phyloP scores from a whole-genome alignment of 2,329 filamentous ascomycete genomes.

The Ceratocystis cubensis region DNA sequence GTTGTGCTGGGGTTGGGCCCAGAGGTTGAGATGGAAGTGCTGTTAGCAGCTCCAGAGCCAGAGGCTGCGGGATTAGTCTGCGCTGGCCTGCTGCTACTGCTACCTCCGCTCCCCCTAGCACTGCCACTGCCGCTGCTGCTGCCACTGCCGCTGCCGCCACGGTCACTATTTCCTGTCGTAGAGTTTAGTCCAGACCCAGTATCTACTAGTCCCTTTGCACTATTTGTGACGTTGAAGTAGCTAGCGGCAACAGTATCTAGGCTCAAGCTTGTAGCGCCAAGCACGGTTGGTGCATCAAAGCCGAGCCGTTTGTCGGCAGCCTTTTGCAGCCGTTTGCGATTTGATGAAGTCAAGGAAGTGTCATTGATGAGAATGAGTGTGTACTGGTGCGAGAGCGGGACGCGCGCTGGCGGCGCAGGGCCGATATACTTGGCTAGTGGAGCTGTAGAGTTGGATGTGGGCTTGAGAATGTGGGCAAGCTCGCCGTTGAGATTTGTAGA shows the following conservation, averaged over 20 bases:
- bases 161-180: neutral
- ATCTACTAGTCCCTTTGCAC: constrained; percentile 20
- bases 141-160: constrained; percentile 5
- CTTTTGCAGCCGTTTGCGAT: constrained; percentile 25
- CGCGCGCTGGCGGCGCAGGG: constrained; percentile 30
- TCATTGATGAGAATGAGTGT: constrained; percentile 32
- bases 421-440: constrained; percentile 28
- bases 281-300: constrained; percentile 28
- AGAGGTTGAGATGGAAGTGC: constrained; percentile 1
- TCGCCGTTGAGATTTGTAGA: constrained; percentile 25
- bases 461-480: constrained; percentile 26
- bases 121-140: neutral
- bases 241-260: constrained; percentile 29
- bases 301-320: constrained; percentile 27
- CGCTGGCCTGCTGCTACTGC: neutral
- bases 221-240: constrained; percentile 32
- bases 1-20: constrained; percentile 1
- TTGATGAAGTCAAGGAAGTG: constrained; percentile 24
- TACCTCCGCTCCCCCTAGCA: neutral
- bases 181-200: neutral
- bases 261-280: constrained; percentile 27
- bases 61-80: neutral
- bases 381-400: constrained; percentile 32
- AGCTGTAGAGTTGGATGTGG: constrained; percentile 23
- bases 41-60: constrained; percentile 2